These are phyloP conservation scores for Aureobasidium sp. DNA, from an alignment of 2,329 filamentous ascomycete species.

Conservation along the genomic window DNA sequence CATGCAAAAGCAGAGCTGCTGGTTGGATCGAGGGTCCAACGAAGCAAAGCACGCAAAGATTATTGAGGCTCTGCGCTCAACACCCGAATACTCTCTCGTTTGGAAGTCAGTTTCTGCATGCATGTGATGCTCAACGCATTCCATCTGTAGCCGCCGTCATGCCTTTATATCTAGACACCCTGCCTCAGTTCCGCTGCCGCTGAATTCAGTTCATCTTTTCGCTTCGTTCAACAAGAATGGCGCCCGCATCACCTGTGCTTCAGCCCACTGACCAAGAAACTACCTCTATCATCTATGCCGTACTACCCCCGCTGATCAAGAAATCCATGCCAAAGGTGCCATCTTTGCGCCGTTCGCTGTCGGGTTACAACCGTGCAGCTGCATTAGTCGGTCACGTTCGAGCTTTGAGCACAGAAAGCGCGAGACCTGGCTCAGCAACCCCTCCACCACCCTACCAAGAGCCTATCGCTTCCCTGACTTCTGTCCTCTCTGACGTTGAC, in stretches of 20 bases:
- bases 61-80: not conserved
- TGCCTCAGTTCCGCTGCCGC: not conserved
- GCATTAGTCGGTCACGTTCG: slow-evolving; percentile 4
- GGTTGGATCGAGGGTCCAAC: not conserved
- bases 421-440: slow-evolving; percentile 15
- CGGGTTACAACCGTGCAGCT: slow-evolving; percentile 11
- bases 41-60: not conserved
- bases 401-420: slow-evolving; percentile 8
- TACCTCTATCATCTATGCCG: slow-evolving; percentile 14
- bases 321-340: slow-evolving; percentile 15
- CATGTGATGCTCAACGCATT: slow-evolving; percentile 16
- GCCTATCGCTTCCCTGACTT: slow-evolving; percentile 15
- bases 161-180: not conserved
- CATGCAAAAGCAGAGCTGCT: not conserved
- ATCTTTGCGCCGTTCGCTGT: slow-evolving; percentile 17
- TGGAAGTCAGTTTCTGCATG: not conserved
- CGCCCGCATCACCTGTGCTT: not conserved
- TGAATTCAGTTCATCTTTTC: not conserved
- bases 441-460: slow-evolving; percentile 19
- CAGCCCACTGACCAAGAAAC: not conserved
- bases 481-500: slow-evolving; percentile 6
- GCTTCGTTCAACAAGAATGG: not conserved
- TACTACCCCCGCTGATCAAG: slow-evolving; percentile 16
- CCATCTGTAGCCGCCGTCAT: not conserved
- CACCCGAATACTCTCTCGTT: not conserved